Evolutionary conservation across 495 filamentous ascomycete genomes (phyloP).

Genomic region (Penicillium subrubescens): DNA sequence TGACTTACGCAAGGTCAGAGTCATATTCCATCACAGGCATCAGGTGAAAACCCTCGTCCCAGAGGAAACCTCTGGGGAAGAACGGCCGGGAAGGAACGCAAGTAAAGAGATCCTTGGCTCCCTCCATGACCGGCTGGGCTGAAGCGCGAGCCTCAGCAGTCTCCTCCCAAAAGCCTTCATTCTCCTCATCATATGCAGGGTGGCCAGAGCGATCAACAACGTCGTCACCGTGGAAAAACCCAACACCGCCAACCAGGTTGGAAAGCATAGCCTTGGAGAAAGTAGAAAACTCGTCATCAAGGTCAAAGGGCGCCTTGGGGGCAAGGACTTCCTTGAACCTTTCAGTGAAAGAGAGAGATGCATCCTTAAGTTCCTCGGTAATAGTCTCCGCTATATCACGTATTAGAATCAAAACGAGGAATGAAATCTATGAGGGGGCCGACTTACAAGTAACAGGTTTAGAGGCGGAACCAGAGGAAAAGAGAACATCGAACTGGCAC

Average conservation of each 20-base stretch:
- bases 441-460: conserved; percentile 57
- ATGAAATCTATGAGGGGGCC: background rate
- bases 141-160: conserved; percentile 72
- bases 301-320: conserved; percentile 74
- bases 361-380: conserved; percentile 65
- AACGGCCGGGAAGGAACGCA: conserved; percentile 93
- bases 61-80: conserved; percentile 94
- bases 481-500: conserved; percentile 82
- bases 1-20: conserved; percentile 72
- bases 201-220: conserved; percentile 89
- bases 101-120: conserved; percentile 87
- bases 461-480: conserved; percentile 75
- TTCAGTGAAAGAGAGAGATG: conserved; percentile 67
- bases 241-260: conserved; percentile 92
- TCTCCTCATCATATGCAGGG: conserved; percentile 91
- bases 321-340: conserved; percentile 74
- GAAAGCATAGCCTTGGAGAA: conserved; percentile 92
- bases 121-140: conserved; percentile 67
- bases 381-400: conserved; percentile 60
- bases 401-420: conserved; percentile 30
- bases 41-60: conserved; percentile 98
- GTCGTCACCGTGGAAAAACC: conserved; percentile 87
- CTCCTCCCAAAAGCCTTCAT: conserved; percentile 97
- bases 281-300: conserved; percentile 63
- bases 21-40: conserved; percentile 94